Evolutionary conservation across 2,329 filamentous ascomycete genomes (phyloP).

Genomic region (Emydomyces testavorans): DNA sequence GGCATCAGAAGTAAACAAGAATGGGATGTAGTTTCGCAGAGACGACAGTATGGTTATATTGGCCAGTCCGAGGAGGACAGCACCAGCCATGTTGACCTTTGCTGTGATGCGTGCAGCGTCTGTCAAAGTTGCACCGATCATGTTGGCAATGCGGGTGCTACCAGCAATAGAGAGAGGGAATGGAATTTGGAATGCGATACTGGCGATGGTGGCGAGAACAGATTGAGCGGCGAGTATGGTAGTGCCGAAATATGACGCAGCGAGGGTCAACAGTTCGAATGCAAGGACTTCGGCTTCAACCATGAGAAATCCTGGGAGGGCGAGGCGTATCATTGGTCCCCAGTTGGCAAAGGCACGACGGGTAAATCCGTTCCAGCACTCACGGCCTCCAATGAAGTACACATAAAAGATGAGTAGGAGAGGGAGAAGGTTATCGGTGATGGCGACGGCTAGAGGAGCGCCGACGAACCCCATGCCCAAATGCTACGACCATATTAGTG

Average conservation of each 20-base stretch:
- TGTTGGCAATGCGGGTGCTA: slow-evolving; percentile 78
- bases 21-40: slow-evolving; percentile 61
- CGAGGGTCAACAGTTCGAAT: slow-evolving; percentile 83
- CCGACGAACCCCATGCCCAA: slow-evolving; percentile 61
- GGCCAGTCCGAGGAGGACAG: slow-evolving; percentile 60
- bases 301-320: slow-evolving; percentile 84
- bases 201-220: slow-evolving; percentile 64
- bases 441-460: slow-evolving; percentile 63
- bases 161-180: slow-evolving; percentile 84
- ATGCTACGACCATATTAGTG: slow-evolving; percentile 24
- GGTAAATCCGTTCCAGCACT: slow-evolving; percentile 76
- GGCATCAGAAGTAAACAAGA: slow-evolving; percentile 63
- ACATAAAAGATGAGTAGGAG: slow-evolving; percentile 64
- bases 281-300: slow-evolving; percentile 86
- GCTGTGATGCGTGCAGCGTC: slow-evolving; percentile 69
- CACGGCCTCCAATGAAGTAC: slow-evolving; percentile 54
- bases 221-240: slow-evolving; percentile 78
- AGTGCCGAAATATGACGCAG: slow-evolving; percentile 65
- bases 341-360: slow-evolving; percentile 59
- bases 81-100: slow-evolving; percentile 60
- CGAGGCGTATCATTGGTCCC: slow-evolving; percentile 74
- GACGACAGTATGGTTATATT: slow-evolving; percentile 60
- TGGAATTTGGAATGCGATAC: slow-evolving; percentile 78
- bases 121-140: slow-evolving; percentile 77
- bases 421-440: slow-evolving; percentile 65